Base-by-base conservation (phyloP, 208 protist species). In the Leishmania major region DNA sequence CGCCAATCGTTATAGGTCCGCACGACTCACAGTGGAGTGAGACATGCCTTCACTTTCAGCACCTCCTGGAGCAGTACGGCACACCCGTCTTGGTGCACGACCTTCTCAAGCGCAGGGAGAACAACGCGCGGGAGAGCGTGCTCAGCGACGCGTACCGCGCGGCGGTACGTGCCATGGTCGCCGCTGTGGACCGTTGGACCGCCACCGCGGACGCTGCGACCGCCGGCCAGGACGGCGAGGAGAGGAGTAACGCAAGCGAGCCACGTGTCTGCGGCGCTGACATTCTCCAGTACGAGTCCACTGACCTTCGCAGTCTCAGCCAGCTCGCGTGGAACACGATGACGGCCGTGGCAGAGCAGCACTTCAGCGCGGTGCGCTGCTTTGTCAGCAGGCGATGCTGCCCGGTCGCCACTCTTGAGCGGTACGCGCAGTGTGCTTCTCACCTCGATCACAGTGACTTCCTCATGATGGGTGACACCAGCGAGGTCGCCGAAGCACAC, bases 41-140 rank as follows among this genome's bases (percentile, higher is more conserved):
- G 17, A 97, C 97, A 5, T 87, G 90, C 25, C 77, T 88, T 22
- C 99, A 99, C 85, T 99, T 99, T 82, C 87, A 96, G 77, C 83
- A 97, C n/a, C 83, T 99, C 59, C 88, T 97, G 19, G 69, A 81
- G 13, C 85, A 97, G 66, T 99, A 99, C 88, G 97, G 96, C 1
- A 77, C 89, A 53, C 98, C 98, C 6, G 51, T 99, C n/a, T 85
- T 99, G 53, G 90, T 98, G 22, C 79, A 99, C 74, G 97, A 99
- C 77, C 85, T 99, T 31, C 86, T 99, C 7, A 97, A 96, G 89
- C 75, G 91, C 66, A 79, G 92, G 47, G 98, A 99, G 78, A 98
- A 96, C 81, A 87, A 91, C 47, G 87, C 92, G 19, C 91, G 97
- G 31, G 98, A 99, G 75, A 80, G 79, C 15, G 86, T 93, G 17